Percentiles rank a stretch among this genome's conserved stretches.
Conservation (phyloP, 1,284 basidiomycete genomes). For the Irpex sp. region DNA sequence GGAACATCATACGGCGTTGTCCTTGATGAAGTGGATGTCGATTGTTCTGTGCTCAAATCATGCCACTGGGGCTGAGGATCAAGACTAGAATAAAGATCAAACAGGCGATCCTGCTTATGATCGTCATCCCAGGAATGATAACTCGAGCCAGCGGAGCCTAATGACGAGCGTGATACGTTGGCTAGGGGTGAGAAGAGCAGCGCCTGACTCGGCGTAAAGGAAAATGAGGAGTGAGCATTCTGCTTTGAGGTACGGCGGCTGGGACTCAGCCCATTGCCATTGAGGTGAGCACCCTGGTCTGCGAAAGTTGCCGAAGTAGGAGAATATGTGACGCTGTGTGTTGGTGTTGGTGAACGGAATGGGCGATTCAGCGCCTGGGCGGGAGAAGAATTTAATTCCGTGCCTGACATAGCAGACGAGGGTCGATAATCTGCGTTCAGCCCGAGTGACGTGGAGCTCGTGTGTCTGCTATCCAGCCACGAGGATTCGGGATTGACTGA, state of each 20-base stretch:
- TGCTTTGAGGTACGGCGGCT: conserved; percentile 50
- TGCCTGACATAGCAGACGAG: conserved; percentile 47
- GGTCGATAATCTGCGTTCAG: conserved; percentile 35
- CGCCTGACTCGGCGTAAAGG: conserved; percentile 47
- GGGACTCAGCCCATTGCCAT: conserved; percentile 12
- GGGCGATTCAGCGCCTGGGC: conserved; percentile 36
- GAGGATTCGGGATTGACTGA: conserved; percentile 55
- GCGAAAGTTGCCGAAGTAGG: conserved; percentile 51
- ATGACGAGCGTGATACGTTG: conserved; percentile 73
- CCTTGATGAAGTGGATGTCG: conserved; percentile 41
- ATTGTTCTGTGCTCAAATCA: conserved; percentile 48
- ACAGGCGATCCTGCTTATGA: conserved; percentile 46
- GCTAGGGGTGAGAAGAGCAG: conserved; percentile 62
- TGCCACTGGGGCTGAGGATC: conserved; percentile 57
- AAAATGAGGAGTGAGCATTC: conserved; percentile 35
- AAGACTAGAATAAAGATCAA: conserved; percentile 48
- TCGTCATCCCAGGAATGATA: conserved; percentile 75
- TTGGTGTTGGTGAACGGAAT: conserved; percentile 58
- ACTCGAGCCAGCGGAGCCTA: conserved; percentile 76
- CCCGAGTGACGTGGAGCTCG: conserved; percentile 20
- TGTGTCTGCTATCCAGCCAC: conserved; percentile 33
- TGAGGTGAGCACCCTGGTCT: conserved; percentile 30
- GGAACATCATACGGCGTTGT: conserved; percentile 47
- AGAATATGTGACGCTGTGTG: conserved; percentile 37
- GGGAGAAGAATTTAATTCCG: conserved; percentile 47